Conservation (phyloP, 1,284 basidiomycete genomes). For the Moniliella sp. region DNA sequence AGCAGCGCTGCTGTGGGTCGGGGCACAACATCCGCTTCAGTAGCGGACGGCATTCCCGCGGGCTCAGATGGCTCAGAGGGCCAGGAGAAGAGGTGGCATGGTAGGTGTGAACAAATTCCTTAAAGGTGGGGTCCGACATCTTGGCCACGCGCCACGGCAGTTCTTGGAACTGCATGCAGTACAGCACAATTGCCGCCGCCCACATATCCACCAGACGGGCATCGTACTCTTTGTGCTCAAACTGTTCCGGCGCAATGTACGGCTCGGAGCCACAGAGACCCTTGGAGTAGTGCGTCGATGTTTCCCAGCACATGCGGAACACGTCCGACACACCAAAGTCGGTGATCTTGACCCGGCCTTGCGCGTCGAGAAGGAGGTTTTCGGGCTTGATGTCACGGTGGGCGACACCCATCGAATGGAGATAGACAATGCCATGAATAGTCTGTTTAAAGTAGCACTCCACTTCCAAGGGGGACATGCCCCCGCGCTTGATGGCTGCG, state of each 20-base stretch:
- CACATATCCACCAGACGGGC: slow-evolving; percentile 90
- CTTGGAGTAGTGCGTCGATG: slow-evolving; percentile 84
- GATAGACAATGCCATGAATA: slow-evolving; percentile 61
- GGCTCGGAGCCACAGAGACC: slow-evolving; percentile 91
- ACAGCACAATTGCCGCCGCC: slow-evolving; percentile 90
- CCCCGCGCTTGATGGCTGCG: slow-evolving; percentile 88
- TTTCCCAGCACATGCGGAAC: slow-evolving; percentile 91
- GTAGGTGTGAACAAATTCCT: slow-evolving; percentile 55
- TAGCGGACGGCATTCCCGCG: slow-evolving; percentile 59
- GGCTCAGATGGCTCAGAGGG: slow-evolving; percentile 59
- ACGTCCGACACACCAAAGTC: slow-evolving; percentile 97
- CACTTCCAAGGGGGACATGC: slow-evolving; percentile 78
- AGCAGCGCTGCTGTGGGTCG: slow-evolving; percentile 55
- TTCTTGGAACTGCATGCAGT: slow-evolving; percentile 49
- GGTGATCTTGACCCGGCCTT: slow-evolving; percentile 90
- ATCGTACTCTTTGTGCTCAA: slow-evolving; percentile 87
- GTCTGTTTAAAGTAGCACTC: slow-evolving; percentile 98
- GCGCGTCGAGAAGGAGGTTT: slow-evolving; percentile 77
- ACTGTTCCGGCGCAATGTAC: slow-evolving; percentile 94
- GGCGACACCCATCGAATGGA: slow-evolving; percentile 85
- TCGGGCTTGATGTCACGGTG: slow-evolving; percentile 96
- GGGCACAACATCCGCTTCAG: slow-evolving; percentile 90
- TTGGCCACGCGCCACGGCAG: slow-evolving; percentile 77
- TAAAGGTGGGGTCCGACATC: slow-evolving; percentile 57
- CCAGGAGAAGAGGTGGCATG: slow-evolving; percentile 35